Evolutionary conservation across 257 asterid species (phyloP), one percentile per base, ranked within the genome.

Genomic region (Ehretia macrophylla): DNA sequence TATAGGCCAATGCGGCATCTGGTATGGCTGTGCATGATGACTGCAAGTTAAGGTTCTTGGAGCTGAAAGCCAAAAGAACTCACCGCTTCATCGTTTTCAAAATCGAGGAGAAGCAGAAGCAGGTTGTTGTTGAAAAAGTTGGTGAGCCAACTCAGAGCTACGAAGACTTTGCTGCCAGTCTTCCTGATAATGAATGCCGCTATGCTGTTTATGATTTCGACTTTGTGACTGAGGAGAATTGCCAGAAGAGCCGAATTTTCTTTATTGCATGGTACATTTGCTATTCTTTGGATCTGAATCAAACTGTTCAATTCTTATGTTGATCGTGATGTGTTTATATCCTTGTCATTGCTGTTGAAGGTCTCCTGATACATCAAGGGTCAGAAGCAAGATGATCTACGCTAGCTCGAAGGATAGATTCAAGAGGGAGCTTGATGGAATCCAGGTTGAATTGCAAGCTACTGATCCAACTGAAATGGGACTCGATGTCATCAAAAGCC

Each of bases 1-100:
- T 21, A n/a, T 20, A 63, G 68, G 68, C 68, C 59, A 63, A 63
- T 10, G 68, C 68, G n/a, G 68, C 53, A 3, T 63, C 68, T 37
- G 68, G 68, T 18, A 63, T 63, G 68, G 68, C 68, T 18, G 68
- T 63, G 51, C 68, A 63, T 23, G 68, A 63, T 52, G 68, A 63
- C 17, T 63, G 68, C 38, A 63, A 64, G 53, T 22, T 64, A 37
- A 44, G 56, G 62, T 64, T 64, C 49, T 23, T 64, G 56, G 69
- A 64, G 51, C 48, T 64, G 35, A 64, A 64, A 32, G 47, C 69
- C 17, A 64, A 64, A 46, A 54, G 69, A 46, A 64, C 62, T 8
- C n/a, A 54, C 44, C 69, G 69, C 21, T 64, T 64, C 51, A 64
- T 64, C 22, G 56, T 64, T 42, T 64, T 21, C 59, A 64, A 64